Evolutionary conservation across 2,329 filamentous ascomycete species (phyloP).

Genomic region (Pseudocercospora fijiensis): DNA sequence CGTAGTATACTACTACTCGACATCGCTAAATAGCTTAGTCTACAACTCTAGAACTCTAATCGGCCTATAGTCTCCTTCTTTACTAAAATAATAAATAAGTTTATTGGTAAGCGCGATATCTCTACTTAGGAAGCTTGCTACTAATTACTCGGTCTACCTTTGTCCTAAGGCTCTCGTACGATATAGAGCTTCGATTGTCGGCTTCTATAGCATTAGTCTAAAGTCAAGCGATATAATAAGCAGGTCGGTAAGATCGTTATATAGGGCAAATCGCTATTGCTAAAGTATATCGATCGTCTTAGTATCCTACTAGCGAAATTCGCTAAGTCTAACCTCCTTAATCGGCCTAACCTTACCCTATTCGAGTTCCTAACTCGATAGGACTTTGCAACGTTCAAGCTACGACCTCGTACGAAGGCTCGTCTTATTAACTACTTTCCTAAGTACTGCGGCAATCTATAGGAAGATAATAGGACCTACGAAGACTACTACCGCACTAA

Average conservation of each 20-base stretch:
- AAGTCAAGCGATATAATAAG: too few species aligned
- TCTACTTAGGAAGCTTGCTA: not conserved
- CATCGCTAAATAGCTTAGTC: not conserved
- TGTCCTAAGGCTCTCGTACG: not conserved
- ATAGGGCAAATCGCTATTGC: not conserved
- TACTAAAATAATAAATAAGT: not conserved
- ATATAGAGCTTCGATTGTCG: not conserved
- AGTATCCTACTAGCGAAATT: too few species aligned
- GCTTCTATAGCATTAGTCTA: not conserved
- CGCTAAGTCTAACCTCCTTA: not conserved
- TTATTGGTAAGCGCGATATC: not conserved
- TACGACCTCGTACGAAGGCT: not conserved
- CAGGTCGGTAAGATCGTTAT: not conserved
- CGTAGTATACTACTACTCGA: not conserved
- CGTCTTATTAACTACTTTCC: not conserved
- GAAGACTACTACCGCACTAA: not conserved
- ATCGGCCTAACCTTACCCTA: not conserved
- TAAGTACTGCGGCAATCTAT: not conserved
- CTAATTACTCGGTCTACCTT: not conserved
- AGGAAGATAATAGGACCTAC: not conserved
- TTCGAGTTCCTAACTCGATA: not conserved
- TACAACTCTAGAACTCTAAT: not conserved
- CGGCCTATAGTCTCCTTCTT: not conserved
- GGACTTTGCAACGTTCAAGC: not conserved
- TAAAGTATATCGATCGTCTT: not conserved